Evolutionary conservation across 73 alveolate genomes (phyloP).

Genomic region (Durusdinium trenchii): DNA sequence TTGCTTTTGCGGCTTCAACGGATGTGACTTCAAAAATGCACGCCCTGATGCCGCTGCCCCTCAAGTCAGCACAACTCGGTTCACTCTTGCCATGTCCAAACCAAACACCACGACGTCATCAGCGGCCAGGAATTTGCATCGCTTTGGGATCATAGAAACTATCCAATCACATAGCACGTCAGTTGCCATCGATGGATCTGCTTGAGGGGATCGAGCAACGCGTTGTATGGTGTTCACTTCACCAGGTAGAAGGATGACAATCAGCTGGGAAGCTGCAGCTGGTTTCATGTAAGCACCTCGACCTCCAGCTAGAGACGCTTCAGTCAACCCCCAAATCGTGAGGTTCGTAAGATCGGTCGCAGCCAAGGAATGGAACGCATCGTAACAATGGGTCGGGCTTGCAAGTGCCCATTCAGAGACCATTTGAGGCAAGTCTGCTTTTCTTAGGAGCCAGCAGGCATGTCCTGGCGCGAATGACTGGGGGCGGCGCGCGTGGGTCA

Average conservation of each 20-base stretch:
- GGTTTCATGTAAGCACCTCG: constrained; percentile 66
- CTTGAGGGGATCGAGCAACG: constrained; percentile 8
- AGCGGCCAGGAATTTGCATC: background rate
- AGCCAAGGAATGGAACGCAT: constrained; percentile 17
- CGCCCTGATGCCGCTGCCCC: background rate
- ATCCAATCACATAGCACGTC: constrained; percentile 73
- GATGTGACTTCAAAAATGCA: background rate
- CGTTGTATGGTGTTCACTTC: constrained; percentile 14
- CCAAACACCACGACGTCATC: constrained; percentile 1
- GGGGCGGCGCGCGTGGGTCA: too few relatives aligned
- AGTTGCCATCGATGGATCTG: constrained; percentile 23
- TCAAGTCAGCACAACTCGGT: constrained; percentile 13
- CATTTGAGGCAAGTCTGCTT: background rate
- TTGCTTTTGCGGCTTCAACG: too few relatives aligned
- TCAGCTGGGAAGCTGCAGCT: constrained; percentile 50
- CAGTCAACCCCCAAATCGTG: constrained; percentile 33
- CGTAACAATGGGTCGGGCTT: background rate
- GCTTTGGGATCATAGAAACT: constrained; percentile 69
- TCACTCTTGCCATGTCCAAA: constrained; percentile 3
- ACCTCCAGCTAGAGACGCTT: constrained; percentile 31
- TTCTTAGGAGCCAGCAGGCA: constrained; percentile 36
- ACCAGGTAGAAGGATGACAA: constrained; percentile 44
- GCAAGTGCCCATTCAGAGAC: constrained; percentile 28
- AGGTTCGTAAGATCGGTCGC: background rate
- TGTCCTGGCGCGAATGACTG: constrained; percentile 35